phyloP scores from a whole-genome alignment of 371 early-diverging fungal genomes.

The Conidiobolus incongruus region DNA sequence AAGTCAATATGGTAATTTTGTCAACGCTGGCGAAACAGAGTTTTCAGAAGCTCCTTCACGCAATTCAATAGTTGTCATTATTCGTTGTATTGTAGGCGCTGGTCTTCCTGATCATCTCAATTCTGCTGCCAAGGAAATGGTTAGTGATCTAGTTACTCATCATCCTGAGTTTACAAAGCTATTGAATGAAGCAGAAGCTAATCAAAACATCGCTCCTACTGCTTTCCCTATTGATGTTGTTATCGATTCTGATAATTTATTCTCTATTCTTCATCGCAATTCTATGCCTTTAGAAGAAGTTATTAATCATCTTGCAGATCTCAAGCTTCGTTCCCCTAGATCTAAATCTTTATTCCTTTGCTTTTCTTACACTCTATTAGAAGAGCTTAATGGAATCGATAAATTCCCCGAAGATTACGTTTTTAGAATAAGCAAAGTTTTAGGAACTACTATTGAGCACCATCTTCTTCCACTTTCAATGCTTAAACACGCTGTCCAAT shows the following conservation, averaged over 20 bases:
- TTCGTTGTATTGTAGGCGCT: too few relatives aligned
- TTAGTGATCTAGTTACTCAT: too few relatives aligned
- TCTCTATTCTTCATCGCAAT: not conserved
- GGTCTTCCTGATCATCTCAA: too few relatives aligned
- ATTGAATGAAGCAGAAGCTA: not conserved
- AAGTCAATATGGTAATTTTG: too few relatives aligned
- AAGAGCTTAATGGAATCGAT: slow-evolving; percentile 1
- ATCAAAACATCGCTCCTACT: not conserved
- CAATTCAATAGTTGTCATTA: too few relatives aligned
- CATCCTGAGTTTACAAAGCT: not conserved
- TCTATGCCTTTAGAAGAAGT: not conserved
- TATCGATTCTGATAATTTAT: not conserved
- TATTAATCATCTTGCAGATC: not conserved
- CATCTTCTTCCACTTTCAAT: not conserved
- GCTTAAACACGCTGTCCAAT: not conserved
- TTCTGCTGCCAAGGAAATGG: too few relatives aligned
- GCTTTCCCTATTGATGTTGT: not conserved
- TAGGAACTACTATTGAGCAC: not conserved
- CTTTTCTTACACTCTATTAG: not conserved
- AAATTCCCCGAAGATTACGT: not conserved
- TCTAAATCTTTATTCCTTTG: not conserved
- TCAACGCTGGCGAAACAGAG: too few relatives aligned
- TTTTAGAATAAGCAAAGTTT: not conserved
- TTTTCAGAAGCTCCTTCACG: too few relatives aligned
- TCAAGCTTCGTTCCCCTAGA: not conserved